Evolutionary conservation across 176 grass and related monocot species (phyloP).

Genomic region (Paspalum notatum): DNA sequence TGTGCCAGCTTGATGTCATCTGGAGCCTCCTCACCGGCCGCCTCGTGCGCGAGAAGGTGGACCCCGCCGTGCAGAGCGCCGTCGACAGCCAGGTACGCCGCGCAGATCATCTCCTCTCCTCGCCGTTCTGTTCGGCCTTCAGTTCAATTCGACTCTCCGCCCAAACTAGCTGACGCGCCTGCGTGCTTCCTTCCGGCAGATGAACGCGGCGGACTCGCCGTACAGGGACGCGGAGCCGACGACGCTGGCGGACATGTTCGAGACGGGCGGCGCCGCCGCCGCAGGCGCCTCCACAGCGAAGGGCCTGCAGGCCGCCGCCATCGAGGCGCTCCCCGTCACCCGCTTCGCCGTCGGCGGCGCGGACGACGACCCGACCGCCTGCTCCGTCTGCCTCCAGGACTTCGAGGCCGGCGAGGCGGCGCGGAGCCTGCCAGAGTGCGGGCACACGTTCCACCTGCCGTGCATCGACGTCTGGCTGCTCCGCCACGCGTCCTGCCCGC

Average conservation of each 20-base stretch:
- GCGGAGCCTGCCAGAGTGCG: conserved; percentile 60
- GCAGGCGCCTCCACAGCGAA: too few relatives aligned
- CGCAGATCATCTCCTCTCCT: too few relatives aligned
- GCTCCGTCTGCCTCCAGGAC: conserved; percentile 89
- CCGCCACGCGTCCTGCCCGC: conserved; percentile 70
- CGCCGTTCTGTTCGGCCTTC: too few relatives aligned
- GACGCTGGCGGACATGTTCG: conserved; percentile 66
- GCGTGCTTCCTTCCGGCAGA: conserved; percentile 41
- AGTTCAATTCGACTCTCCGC: too few relatives aligned
- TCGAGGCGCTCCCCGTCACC: conserved; percentile 58
- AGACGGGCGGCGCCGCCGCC: conserved; percentile 33
- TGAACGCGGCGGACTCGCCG: conserved; percentile 69
- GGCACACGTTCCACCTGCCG: conserved; percentile 70
- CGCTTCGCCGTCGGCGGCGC: conserved; percentile 30
- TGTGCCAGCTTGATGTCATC: conserved; percentile 64
- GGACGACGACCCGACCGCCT: conserved; percentile 39
- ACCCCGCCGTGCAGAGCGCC: conserved; percentile 87
- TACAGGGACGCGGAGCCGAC: conserved; percentile 34
- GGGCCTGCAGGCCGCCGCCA: conserved; percentile 52
- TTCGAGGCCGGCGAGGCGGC: conserved; percentile 62
- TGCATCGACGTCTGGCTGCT: conserved; percentile 82
- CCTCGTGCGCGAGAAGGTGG: conserved; percentile 85
- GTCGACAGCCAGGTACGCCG: conserved; percentile 67
- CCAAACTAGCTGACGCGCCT: too few relatives aligned
- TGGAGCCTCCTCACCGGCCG: conserved; percentile 82